Conservation (phyloP, 352 stramenopile species). For the Phytopythium chamaehyphon region DNA sequence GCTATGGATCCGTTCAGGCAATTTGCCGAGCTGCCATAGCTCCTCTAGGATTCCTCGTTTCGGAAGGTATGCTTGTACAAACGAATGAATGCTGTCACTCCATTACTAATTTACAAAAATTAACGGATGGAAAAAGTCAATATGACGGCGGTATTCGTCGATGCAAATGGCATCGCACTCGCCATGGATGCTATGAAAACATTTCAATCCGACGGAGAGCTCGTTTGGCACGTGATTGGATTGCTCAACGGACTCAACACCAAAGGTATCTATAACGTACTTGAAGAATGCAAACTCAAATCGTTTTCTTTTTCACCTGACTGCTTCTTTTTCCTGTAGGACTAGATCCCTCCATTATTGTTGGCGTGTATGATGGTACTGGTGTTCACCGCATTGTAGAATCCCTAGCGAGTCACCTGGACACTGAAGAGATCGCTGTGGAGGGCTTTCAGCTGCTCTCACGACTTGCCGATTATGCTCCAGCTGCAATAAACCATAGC, state of each 20-base stretch:
- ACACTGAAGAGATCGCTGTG: slow-evolving; percentile 70
- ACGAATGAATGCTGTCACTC: too few species aligned
- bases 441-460: slow-evolving; percentile 71
- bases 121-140: slow-evolving; percentile 15
- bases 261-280: slow-evolving; percentile 26
- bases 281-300: background rate
- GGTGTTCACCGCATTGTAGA: slow-evolving; percentile 61
- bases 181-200: slow-evolving; percentile 44
- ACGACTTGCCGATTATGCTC: slow-evolving; percentile 41
- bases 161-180: slow-evolving; percentile 55
- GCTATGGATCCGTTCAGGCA: slow-evolving; percentile 42
- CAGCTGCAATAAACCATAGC: slow-evolving; percentile 46
- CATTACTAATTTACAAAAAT: background rate
- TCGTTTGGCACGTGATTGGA: slow-evolving; percentile 69
- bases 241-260: slow-evolving; percentile 63
- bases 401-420: slow-evolving; percentile 57
- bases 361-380: slow-evolving; percentile 40
- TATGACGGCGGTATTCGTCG: slow-evolving; percentile 58
- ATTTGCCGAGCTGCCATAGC: slow-evolving; percentile 50
- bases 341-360: slow-evolving; percentile 43
- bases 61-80: slow-evolving; percentile 53
- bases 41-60: slow-evolving; percentile 64
- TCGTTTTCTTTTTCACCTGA: background rate
- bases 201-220: slow-evolving; percentile 55
- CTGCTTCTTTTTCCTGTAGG: slow-evolving; percentile 10